Evolutionary conservation across 441 rosid genomes (phyloP).

Genomic region (Capsella rubella): DNA sequence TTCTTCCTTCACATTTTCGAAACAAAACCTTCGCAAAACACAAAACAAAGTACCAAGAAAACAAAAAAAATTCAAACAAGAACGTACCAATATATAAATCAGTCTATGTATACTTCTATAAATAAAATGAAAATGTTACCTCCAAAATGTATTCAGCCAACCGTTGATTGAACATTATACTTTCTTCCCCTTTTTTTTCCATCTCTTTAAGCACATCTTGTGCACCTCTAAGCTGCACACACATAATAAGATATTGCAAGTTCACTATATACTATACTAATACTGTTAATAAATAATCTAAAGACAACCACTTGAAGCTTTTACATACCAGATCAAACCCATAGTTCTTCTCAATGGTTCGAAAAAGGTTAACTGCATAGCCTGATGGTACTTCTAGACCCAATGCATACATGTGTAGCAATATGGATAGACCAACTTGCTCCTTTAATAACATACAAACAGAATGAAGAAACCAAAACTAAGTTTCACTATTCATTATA

Average conservation of each 20-base stretch:
- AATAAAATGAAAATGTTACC: too few relatives aligned
- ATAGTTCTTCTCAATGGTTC: conserved; percentile 51
- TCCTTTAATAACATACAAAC: neutral
- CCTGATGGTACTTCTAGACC: conserved; percentile 52
- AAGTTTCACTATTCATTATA: neutral
- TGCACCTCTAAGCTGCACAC: neutral
- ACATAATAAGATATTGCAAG: neutral
- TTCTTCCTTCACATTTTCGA: neutral
- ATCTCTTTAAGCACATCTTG: neutral
- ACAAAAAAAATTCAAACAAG: neutral
- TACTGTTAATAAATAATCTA: neutral
- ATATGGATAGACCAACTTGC: conserved; percentile 38
- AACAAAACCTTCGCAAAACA: neutral
- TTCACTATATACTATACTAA: neutral
- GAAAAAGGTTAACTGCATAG: conserved; percentile 51
- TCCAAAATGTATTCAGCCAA: neutral
- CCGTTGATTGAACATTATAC: conserved; percentile 2
- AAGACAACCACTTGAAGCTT: neutral
- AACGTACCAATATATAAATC: neutral
- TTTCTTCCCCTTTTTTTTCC: neutral
- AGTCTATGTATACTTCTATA: neutral
- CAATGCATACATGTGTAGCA: conserved; percentile 55
- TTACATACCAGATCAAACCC: conserved; percentile 63
- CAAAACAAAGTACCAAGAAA: neutral
- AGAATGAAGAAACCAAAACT: neutral